These are phyloP conservation scores for Ustilago bromivora DNA, from an alignment of 1,284 basidiomycete genomes.

Conservation along the genomic window DNA sequence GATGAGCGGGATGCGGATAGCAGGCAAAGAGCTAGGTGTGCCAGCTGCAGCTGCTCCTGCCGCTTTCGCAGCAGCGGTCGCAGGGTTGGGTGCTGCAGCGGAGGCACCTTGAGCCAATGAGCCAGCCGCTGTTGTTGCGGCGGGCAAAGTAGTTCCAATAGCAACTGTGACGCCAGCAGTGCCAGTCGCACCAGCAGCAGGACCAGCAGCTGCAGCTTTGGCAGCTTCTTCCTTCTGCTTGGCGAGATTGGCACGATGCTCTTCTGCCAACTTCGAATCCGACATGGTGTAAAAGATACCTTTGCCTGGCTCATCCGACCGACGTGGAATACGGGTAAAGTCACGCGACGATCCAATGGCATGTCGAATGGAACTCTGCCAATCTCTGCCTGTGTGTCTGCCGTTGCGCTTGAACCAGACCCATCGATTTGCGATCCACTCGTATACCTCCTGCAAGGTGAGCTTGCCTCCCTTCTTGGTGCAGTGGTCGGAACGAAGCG, in stretches of 20 bases:
- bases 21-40: constrained; percentile 29
- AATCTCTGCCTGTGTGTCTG: constrained; percentile 62
- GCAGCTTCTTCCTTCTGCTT: constrained; percentile 51
- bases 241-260: constrained; percentile 48
- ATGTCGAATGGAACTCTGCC: constrained; percentile 67
- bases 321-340: constrained; percentile 61
- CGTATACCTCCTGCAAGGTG: constrained; percentile 89
- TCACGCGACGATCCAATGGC: constrained; percentile 65
- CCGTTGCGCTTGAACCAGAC: constrained; percentile 80
- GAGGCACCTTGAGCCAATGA: constrained; percentile 5
- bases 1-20: constrained; percentile 74
- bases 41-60: constrained; percentile 16
- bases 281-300: constrained; percentile 67
- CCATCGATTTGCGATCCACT: constrained; percentile 87
- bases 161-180: constrained; percentile 6
- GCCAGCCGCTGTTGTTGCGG: constrained; percentile 1
- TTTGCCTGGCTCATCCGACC: constrained; percentile 64
- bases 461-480: constrained; percentile 78
- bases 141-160: constrained; percentile 2
- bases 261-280: constrained; percentile 53
- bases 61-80: constrained; percentile 15
- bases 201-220: constrained; percentile 39
- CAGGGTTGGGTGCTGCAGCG: constrained; percentile 8
- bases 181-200: constrained; percentile 12
- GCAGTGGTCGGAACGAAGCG: constrained; percentile 58